Percentiles rank a stretch among this genome's conserved stretches.
Evolutionary conservation across 495 filamentous ascomycete genomes (phyloP).

Genomic region (Neurospora intermedia): DNA sequence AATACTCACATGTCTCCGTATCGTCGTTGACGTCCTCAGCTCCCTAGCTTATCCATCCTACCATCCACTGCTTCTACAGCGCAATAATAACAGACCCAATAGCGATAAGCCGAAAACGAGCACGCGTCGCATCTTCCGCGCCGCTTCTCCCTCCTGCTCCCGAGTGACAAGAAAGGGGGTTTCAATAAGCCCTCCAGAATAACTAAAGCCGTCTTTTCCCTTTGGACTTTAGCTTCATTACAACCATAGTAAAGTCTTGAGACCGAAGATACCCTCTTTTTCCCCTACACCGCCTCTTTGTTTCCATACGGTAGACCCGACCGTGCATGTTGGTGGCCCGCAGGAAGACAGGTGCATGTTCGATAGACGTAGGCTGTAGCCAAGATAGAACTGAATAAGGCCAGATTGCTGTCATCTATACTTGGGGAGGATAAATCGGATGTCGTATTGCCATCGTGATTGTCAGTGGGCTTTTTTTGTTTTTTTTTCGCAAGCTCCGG

Average conservation of each 20-base stretch:
- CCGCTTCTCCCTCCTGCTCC: background rate
- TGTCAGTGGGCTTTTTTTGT: background rate
- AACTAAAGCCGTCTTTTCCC: background rate
- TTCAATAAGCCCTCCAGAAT: background rate
- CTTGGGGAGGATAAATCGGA: background rate
- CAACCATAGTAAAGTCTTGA: background rate
- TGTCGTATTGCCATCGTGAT: background rate
- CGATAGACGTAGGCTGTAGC: background rate
- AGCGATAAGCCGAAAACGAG: background rate
- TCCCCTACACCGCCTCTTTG: background rate
- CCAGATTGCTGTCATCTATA: background rate
- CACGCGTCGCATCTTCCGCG: background rate
- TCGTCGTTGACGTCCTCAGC: background rate
- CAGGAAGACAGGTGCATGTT: background rate
- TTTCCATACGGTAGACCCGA: background rate
- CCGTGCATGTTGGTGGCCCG: background rate
- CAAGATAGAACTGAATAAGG: background rate
- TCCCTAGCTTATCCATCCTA: background rate
- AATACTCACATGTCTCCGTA: background rate
- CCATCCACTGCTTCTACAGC: background rate
- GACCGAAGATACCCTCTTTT: background rate
- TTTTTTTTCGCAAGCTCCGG: conserved; percentile 4
- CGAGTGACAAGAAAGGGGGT: background rate
- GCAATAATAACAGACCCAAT: background rate
- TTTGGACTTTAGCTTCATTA: background rate